A percentile compares a stretch with the other conserved stretches of the same genome.
Evolutionary conservation across 192 early-diverging fungal species (phyloP).

Genomic region (Rhizophagus sp.): DNA sequence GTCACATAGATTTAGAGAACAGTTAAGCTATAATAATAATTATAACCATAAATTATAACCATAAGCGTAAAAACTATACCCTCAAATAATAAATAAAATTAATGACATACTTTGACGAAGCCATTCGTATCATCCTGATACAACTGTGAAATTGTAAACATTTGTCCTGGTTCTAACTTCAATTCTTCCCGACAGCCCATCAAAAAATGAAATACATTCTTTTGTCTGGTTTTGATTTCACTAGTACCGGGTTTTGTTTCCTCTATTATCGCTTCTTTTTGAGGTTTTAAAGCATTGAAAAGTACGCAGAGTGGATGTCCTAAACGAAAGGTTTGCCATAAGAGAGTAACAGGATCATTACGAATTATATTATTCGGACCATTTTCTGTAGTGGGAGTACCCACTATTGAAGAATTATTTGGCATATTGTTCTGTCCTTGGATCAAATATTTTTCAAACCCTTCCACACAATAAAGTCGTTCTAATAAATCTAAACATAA

Average conservation of each 20-base stretch:
- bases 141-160: slow-evolving; percentile 84
- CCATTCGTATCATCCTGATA: slow-evolving; percentile 95
- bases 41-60: no score
- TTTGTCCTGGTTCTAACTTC: slow-evolving; percentile 70
- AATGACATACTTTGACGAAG: slow-evolving; percentile 81
- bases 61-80: neutral
- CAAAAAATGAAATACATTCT: slow-evolving; percentile 83
- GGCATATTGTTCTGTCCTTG: slow-evolving; percentile 44
- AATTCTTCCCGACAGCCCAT: slow-evolving; percentile 83
- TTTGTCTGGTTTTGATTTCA: slow-evolving; percentile 72
- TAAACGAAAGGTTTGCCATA: slow-evolving; percentile 72
- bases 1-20: no score
- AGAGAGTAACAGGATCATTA: slow-evolving; percentile 66
- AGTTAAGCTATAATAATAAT: neutral
- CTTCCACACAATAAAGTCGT: slow-evolving; percentile 69
- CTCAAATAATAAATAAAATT: neutral
- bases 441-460: slow-evolving; percentile 64
- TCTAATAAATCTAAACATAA: slow-evolving; percentile 68
- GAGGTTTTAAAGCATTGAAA: slow-evolving; percentile 69
- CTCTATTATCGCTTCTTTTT: slow-evolving; percentile 54
- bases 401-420: slow-evolving; percentile 35
- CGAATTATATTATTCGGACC: slow-evolving; percentile 24
- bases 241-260: slow-evolving; percentile 41
- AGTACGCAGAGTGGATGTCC: slow-evolving; percentile 69
- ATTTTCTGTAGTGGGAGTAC: slow-evolving; percentile 30